These are phyloP conservation scores for Paramecium pentaurelia DNA, from an alignment of 73 alveolate genomes.

Conservation along the genomic window DNA sequence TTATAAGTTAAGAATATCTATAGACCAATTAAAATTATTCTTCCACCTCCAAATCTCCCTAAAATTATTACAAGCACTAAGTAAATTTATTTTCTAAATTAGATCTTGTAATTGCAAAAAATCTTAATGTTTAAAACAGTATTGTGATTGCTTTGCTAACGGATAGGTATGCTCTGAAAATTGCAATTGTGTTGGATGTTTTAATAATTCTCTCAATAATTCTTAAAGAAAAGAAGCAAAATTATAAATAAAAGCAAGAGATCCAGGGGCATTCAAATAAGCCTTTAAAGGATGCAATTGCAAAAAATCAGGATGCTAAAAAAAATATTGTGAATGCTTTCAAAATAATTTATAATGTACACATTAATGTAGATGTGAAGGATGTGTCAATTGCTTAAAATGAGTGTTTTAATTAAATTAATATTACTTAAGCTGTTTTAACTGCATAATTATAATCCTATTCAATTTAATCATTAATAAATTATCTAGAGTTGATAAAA, in stretches of 20 bases:
- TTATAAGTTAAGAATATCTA: neutral
- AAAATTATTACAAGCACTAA: neutral
- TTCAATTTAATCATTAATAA: neutral
- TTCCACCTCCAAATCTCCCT: constrained; percentile 28
- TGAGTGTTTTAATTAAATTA: neutral
- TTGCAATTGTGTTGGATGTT: constrained; percentile 80
- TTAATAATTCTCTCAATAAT: constrained; percentile 74
- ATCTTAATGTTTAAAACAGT: constrained; percentile 81
- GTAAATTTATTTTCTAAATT: neutral
- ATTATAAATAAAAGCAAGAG: constrained; percentile 67
- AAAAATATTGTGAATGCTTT: constrained; percentile 77
- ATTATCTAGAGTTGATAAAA: neutral
- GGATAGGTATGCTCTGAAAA: constrained; percentile 75
- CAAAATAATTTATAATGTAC: constrained; percentile 34
- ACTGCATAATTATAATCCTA: neutral
- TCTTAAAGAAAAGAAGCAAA: constrained; percentile 62
- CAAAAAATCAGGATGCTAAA: constrained; percentile 72
- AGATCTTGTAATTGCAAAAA: constrained; percentile 78
- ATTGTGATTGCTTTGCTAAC: constrained; percentile 89
- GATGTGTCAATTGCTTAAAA: constrained; percentile 3
- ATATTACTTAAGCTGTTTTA: neutral
- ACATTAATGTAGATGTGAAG: constrained; percentile 12
- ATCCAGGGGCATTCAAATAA: constrained; percentile 78
- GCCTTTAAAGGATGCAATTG: constrained; percentile 71
- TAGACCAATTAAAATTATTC: constrained; percentile 7